Evolutionary conservation across 371 early-diverging fungal species (phyloP).

Genomic region (Actinomortierella ambigua): DNA sequence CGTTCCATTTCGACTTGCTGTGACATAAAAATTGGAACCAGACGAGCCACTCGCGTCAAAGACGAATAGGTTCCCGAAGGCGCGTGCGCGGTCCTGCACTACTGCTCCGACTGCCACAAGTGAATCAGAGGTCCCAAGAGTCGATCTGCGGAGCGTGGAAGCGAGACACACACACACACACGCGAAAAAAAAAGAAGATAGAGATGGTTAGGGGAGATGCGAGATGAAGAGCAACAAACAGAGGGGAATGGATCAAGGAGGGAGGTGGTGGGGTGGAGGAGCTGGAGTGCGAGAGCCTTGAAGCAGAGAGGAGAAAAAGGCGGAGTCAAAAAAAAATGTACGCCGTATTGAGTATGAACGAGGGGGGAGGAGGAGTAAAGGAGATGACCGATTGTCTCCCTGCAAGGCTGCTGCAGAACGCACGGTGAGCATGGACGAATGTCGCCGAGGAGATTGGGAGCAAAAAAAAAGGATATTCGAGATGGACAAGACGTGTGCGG

Average conservation of each 20-base stretch:
- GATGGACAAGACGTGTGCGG: too few relatives aligned
- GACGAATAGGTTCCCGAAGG: slow-evolving; percentile 19
- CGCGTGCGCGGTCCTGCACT: slow-evolving; percentile 15
- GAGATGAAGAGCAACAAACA: not conserved
- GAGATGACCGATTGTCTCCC: not conserved
- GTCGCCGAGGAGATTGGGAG: too few relatives aligned
- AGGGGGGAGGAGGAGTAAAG: not conserved
- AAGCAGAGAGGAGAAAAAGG: too few relatives aligned
- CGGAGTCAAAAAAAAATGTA: too few relatives aligned
- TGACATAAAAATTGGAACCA: slow-evolving; percentile 1
- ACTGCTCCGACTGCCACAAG: slow-evolving; percentile 34
- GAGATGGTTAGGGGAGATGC: not conserved
- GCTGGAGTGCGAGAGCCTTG: not conserved
- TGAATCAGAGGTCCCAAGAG: slow-evolving; percentile 28
- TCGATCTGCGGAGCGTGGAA: slow-evolving; percentile 9
- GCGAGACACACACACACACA: too few relatives aligned
- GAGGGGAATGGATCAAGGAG: not conserved
- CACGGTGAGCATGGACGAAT: not conserved
- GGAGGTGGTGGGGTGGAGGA: not conserved
- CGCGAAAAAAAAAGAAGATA: not conserved
- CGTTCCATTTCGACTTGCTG: too few relatives aligned
- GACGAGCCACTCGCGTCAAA: slow-evolving; percentile 25
- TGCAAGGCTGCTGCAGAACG: not conserved
- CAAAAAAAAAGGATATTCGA: too few relatives aligned
- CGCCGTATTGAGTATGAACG: too few relatives aligned